Evolutionary conservation across 1,139 yeast species (phyloP).

Genomic region (Pichia sp.): DNA sequence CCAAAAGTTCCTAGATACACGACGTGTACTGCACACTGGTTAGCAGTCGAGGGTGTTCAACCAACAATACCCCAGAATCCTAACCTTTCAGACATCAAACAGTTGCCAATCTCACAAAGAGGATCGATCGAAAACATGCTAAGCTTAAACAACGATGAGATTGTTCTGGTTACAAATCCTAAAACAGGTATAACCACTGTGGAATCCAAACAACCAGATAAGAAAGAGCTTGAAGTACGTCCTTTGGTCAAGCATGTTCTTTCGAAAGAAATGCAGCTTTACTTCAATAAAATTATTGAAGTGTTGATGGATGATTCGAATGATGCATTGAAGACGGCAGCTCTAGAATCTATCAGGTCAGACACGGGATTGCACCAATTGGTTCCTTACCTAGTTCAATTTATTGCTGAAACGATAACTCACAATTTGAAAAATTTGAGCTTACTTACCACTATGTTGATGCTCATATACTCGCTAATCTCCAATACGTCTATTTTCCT

Average conservation of each 20-base stretch:
- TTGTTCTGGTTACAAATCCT: slow-evolving; percentile 28
- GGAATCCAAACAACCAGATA: slow-evolving; percentile 31
- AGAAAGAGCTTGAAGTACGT: slow-evolving; percentile 70
- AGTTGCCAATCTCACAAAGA: slow-evolving; percentile 60
- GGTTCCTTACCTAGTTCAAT: slow-evolving; percentile 93
- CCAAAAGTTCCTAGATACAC: slow-evolving; percentile 94
- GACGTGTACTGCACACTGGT: slow-evolving; percentile 96
- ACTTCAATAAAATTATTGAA: slow-evolving; percentile 85
- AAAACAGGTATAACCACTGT: slow-evolving; percentile 29
- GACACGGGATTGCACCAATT: slow-evolving; percentile 97
- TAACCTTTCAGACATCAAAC: slow-evolving; percentile 66
- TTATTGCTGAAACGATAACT: slow-evolving; percentile 92
- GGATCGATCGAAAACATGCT: slow-evolving; percentile 60
- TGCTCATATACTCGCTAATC: slow-evolving; percentile 79
- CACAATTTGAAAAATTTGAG: slow-evolving; percentile 75
- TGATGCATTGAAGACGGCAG: slow-evolving; percentile 67
- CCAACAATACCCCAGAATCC: slow-evolving; percentile 98
- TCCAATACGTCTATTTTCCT: slow-evolving; percentile 83
- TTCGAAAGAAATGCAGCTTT: slow-evolving; percentile 88
- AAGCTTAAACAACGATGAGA: slow-evolving; percentile 34
- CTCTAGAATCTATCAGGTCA: slow-evolving; percentile 73
- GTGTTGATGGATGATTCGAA: slow-evolving; percentile 64
- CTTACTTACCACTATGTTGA: slow-evolving; percentile 81
- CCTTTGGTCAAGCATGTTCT: slow-evolving; percentile 96
- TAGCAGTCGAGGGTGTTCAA: slow-evolving; percentile 97